Percentiles rank a stretch among this genome's conserved stretches.
Evolutionary conservation across 2,329 filamentous ascomycete genomes (phyloP).

Genomic region (Hymenoscyphus infarciens): DNA sequence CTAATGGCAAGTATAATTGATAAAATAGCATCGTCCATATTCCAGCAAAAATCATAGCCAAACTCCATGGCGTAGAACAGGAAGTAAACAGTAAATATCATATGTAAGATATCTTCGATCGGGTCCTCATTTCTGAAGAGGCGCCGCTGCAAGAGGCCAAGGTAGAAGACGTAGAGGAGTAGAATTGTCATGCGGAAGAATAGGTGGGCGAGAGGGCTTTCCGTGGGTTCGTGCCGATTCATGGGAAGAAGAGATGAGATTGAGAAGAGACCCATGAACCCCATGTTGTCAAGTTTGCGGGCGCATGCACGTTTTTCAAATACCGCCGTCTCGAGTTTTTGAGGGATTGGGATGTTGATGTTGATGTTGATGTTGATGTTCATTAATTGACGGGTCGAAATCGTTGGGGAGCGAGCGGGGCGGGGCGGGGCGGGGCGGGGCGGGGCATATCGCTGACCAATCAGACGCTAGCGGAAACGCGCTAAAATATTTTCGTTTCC

Average conservation of each 20-base stretch:
- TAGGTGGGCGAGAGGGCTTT: background rate
- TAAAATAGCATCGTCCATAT: slow-evolving; percentile 4
- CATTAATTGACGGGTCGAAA: no score
- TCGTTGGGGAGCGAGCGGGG: no score
- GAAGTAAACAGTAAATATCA: background rate
- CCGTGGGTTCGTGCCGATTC: background rate
- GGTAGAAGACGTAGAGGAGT: slow-evolving; percentile 3
- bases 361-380: no score
- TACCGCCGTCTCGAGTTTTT: background rate
- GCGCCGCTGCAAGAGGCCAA: background rate
- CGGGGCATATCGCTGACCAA: background rate
- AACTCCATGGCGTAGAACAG: slow-evolving; percentile 3
- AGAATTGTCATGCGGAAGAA: background rate
- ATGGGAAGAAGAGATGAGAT: slow-evolving; percentile 1
- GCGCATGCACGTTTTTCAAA: background rate
- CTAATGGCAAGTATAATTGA: background rate
- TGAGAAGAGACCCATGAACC: background rate
- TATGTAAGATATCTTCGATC: background rate
- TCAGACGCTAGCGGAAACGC: background rate
- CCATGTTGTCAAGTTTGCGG: background rate
- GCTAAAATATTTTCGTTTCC: background rate
- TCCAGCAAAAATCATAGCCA: slow-evolving; percentile 2
- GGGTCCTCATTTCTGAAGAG: slow-evolving; percentile 2
- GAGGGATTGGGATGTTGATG: background rate
- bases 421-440: no score